Base-by-base conservation (phyloP, 2,329 filamentous ascomycete genomes). In the Polytolypa hystricis region DNA sequence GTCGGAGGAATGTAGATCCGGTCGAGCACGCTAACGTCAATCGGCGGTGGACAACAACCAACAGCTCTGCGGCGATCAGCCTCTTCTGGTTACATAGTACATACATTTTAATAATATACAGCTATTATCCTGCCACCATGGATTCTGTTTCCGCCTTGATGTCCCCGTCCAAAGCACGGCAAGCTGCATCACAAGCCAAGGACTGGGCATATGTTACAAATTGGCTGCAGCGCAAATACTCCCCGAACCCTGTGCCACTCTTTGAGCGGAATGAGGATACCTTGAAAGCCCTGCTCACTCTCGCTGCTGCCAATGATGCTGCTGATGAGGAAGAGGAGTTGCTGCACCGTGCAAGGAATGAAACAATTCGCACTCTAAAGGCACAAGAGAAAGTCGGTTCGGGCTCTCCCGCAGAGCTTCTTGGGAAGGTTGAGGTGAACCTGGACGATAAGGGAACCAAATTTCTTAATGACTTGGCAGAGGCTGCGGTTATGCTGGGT, bases 251-350 rank as follows among this genome's bases (percentile, higher is more conserved):
- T 0, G 64, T 79, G 0, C 86, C 85, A 0, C 55, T 69, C 1
- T 94, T 94, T 57, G 89, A 96, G 62, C 79, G 85, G 50, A 95
- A 91, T 53, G 71, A 80, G 19, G 82, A 89, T 30, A 95, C 87
- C 0, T 68, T 94, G 33, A 79, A 77, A 45, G 77, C 72, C 1
- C 69, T 94, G 3, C 70, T 93, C 6, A 73, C 79, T 17, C 69
- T 94, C 5, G 82, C 82, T 14, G 68, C 77, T 8, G 67, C 77
- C 28, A 93, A 91, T 54, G 86, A 94, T 53, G 63, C 73, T 9
- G 82, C 81, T 7, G 57, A 64, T 33, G 60, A 65, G 12, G 60
- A 62, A 32, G 50, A 50, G 12, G 47, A 42, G 10, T 44, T 58
- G 11, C 44, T 61, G 20, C 54, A 62, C 26, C 52, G 52, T 15